A percentile compares a stretch with the other conserved stretches of the same genome.
phyloP scores from a whole-genome alignment of 176 grass and related monocot genomes.

The Musa schizocarpa region DNA sequence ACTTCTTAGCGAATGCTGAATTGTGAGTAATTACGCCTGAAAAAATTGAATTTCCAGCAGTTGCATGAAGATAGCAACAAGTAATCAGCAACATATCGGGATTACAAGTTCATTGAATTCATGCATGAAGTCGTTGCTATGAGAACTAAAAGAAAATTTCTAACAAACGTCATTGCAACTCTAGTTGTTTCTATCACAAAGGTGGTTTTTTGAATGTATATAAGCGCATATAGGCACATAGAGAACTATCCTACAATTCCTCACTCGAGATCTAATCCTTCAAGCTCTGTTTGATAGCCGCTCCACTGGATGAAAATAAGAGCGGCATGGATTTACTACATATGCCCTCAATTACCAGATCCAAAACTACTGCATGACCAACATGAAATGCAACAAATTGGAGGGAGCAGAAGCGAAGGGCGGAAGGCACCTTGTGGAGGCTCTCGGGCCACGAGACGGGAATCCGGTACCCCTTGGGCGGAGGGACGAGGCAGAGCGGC shows the following conservation, averaged over 20 bases:
- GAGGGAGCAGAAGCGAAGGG: background rate
- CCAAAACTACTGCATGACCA: background rate
- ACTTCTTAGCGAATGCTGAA: too few relatives aligned
- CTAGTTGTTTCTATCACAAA: too few relatives aligned
- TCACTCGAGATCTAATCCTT: background rate
- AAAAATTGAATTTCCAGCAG: too few relatives aligned
- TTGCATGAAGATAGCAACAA: too few relatives aligned
- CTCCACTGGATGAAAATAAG: too few relatives aligned
- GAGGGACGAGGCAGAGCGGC: conserved; percentile 60
- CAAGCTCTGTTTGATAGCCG: background rate
- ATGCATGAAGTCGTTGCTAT: too few relatives aligned
- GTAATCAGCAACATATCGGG: too few relatives aligned
- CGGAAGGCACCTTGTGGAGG: conserved; percentile 53
- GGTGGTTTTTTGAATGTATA: too few relatives aligned
- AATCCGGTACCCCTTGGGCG: conserved; percentile 58
- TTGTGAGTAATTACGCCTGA: too few relatives aligned
- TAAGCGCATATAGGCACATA: too few relatives aligned
- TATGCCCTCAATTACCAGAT: background rate
- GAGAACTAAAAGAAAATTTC: background rate
- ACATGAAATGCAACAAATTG: background rate
- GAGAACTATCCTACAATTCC: too few relatives aligned
- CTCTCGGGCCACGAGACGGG: conserved; percentile 87
- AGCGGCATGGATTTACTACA: background rate
- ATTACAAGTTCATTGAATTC: too few relatives aligned
- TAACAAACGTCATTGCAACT: background rate